phyloP scores from a whole-genome alignment of 139 green algal species.

The Chlorella sp. region DNA sequence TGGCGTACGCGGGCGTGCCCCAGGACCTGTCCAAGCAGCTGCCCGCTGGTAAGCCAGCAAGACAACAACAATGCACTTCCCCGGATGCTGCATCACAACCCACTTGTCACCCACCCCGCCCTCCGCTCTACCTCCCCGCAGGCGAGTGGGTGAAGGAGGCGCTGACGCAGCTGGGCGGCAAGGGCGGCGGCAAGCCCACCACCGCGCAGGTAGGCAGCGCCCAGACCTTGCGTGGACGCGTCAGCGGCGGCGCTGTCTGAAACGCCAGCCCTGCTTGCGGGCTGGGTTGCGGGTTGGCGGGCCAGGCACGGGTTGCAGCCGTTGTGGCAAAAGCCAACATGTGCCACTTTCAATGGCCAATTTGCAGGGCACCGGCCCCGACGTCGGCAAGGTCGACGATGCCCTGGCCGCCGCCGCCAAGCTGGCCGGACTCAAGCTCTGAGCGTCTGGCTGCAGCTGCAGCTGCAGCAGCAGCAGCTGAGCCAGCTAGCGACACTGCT shows the following conservation, averaged over 20 bases:
- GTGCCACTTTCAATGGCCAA: not conserved
- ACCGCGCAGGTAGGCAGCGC: conserved; percentile 64
- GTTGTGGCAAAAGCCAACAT: not conserved
- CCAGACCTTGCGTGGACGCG: too few relatives aligned
- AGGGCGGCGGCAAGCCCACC: conserved; percentile 91
- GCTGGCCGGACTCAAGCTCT: conserved; percentile 44
- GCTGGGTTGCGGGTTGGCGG: too few relatives aligned
- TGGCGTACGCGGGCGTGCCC: conserved; percentile 81
- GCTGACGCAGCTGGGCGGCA: conserved; percentile 81
- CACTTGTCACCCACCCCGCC: too few relatives aligned
- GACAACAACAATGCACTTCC: too few relatives aligned
- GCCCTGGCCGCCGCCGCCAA: conserved; percentile 19
- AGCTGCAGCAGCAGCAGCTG: not conserved
- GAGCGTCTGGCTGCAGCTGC: not conserved
- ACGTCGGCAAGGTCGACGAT: conserved; percentile 47
- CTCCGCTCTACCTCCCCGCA: conserved; percentile 35
- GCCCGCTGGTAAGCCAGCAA: conserved; percentile 82
- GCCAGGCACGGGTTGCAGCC: not conserved
- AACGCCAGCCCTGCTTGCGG: too few relatives aligned
- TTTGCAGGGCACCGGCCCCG: conserved; percentile 69
- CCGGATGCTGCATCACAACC: not conserved
- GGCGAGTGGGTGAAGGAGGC: conserved; percentile 60
- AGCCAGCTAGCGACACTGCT: not conserved
- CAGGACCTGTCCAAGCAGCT: conserved; percentile 65
- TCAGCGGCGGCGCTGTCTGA: too few relatives aligned